phyloP scores from a whole-genome alignment of 1,284 basidiomycete genomes.

The Xanthoconium separans region DNA sequence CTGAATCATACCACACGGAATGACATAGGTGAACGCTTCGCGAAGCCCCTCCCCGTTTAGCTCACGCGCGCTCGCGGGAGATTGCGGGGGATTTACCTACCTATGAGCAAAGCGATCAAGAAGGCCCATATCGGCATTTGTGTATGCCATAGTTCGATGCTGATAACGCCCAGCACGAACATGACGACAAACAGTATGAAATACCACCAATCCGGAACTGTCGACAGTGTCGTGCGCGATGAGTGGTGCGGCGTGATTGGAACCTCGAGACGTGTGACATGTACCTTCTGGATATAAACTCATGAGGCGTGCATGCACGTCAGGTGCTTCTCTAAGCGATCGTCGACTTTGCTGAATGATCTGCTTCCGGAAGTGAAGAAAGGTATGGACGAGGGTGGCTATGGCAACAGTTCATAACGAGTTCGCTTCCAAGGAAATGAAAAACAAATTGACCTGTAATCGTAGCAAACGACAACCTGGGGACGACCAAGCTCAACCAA shows the following conservation, averaged over 20 bases:
- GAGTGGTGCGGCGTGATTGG: background rate
- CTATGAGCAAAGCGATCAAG: slow-evolving; percentile 40
- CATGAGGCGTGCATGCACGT: slow-evolving; percentile 72
- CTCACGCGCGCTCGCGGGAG: slow-evolving; percentile 20
- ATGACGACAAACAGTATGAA: slow-evolving; percentile 33
- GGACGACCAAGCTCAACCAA: background rate
- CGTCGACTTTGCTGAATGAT: slow-evolving; percentile 51
- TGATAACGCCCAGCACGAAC: slow-evolving; percentile 54
- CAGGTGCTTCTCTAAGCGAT: slow-evolving; percentile 58
- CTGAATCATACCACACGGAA: slow-evolving; percentile 48
- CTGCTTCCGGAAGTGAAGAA: slow-evolving; percentile 62
- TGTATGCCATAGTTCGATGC: slow-evolving; percentile 59
- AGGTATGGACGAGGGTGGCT: slow-evolving; percentile 65
- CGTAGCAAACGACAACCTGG: slow-evolving; percentile 55
- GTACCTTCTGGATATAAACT: slow-evolving; percentile 52
- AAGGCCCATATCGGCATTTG: slow-evolving; percentile 56
- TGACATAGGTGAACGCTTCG: slow-evolving; percentile 41
- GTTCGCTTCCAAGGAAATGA: background rate
- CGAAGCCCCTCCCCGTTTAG: background rate
- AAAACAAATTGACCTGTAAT: slow-evolving; percentile 41
- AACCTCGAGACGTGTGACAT: background rate
- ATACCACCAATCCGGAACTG: slow-evolving; percentile 37
- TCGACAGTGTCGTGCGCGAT: background rate
- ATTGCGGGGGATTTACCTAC: slow-evolving; percentile 24
- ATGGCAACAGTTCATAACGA: background rate